Evolutionary conservation across 176 grass and related monocot species (phyloP), one percentile per base, ranked within the genome.

Genomic region (Phoenix roebelenii): DNA sequence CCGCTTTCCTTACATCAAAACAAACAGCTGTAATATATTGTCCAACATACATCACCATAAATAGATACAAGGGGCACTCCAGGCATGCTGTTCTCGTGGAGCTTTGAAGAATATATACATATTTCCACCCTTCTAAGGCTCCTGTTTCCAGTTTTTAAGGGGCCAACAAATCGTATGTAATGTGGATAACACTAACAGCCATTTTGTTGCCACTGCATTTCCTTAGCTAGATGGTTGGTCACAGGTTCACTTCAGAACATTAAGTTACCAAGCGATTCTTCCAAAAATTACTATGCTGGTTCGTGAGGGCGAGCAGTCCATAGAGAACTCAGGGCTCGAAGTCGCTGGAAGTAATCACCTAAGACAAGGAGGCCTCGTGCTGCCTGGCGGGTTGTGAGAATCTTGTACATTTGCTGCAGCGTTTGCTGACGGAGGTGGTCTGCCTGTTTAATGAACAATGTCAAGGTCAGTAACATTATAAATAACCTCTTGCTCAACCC

Each of bases 311-410:
- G 83, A 0, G 83, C 66, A 19, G 72, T 81, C 87, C 87, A 97
- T 12, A 91, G 62, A 16, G 82, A 74, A 78, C 87, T 88, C 65
- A 97, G 84, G 50, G 78, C 70, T 10, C 92, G 83, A 65, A 97
- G 83, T 22, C 87, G 83, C 60, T 91, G 77, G 70, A 90, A 85
- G 75, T 97, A 91, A 70, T 97, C 92, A 23, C 92, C 83, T 16
- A 97, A 63, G 18, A 72, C 81, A 50, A 97, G 75, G 52, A 97
- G 77, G 17, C 83, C 92, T 60, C 73, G 77, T 26, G 87, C 92
- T 22, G 87, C 80, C 69, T 97, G 92, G 52, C 83, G 81, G n/a
- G 39, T 75, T 54, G 81, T 91, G 68, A 97, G 63, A 72, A 85
- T 97, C 54, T 67, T 88, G 66, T 73, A 59, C 87, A 97, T 91